Conservation (phyloP, 768 basidiomycete species). For the Tricholoma sp. region DNA sequence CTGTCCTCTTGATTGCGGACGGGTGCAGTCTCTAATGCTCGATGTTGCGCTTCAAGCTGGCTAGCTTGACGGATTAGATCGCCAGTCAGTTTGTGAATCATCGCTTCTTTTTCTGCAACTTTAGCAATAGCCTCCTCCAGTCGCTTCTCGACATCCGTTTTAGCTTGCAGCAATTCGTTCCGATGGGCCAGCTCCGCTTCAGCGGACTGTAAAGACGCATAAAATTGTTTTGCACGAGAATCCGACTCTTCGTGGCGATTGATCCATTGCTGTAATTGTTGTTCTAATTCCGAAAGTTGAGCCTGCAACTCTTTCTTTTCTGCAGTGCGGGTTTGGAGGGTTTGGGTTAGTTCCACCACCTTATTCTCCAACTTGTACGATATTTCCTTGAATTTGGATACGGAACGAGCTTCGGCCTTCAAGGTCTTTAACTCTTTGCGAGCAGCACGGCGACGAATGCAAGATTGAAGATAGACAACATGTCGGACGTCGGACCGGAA, state of each 20-base stretch:
- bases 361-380: slow-evolving; percentile 98
- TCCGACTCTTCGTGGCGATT: slow-evolving; percentile 87
- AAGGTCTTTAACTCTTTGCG: slow-evolving; percentile 80
- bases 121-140: slow-evolving; percentile 75
- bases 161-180: slow-evolving; percentile 69
- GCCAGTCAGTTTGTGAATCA: slow-evolving; percentile 75
- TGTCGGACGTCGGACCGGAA: slow-evolving; percentile 59
- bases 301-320: slow-evolving; percentile 86
- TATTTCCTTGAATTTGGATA: slow-evolving; percentile 97
- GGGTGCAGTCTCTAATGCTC: slow-evolving; percentile 58
- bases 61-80: slow-evolving; percentile 70
- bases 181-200: slow-evolving; percentile 69
- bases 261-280: slow-evolving; percentile 81
- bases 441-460: slow-evolving; percentile 84
- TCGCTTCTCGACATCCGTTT: slow-evolving; percentile 73
- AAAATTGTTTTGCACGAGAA: slow-evolving; percentile 63
- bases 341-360: slow-evolving; percentile 96
- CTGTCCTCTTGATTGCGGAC: slow-evolving; percentile 74
- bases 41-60: slow-evolving; percentile 75
- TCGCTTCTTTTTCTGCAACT: slow-evolving; percentile 77
- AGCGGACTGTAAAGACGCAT: slow-evolving; percentile 60
- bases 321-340: slow-evolving; percentile 79
- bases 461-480: slow-evolving; percentile 87
- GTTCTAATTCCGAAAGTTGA: slow-evolving; percentile 75
- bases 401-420: slow-evolving; percentile 90